Conservation (phyloP, 257 asterid species). For the Fraxinus anomala region DNA sequence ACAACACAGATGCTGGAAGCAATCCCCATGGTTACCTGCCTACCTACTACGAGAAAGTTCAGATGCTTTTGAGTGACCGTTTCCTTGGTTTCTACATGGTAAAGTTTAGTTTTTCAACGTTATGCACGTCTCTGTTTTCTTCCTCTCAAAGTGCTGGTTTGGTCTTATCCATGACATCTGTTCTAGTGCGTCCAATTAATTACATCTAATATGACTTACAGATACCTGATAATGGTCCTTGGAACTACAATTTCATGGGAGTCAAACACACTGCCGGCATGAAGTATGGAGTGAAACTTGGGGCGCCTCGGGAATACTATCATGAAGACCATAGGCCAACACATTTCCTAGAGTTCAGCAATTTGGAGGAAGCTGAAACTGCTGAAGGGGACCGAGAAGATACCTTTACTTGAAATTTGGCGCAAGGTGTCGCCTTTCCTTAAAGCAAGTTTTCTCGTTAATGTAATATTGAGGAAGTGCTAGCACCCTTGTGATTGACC, state of each 20-base stretch:
- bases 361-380: slow-evolving; percentile 89
- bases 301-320: slow-evolving; percentile 83
- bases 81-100: slow-evolving; percentile 88
- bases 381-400: slow-evolving; percentile 89
- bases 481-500: neutral
- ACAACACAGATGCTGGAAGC: slow-evolving; percentile 80
- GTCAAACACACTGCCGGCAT: slow-evolving; percentile 84
- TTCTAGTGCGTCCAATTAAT: too few relatives aligned
- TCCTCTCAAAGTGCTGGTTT: too few relatives aligned
- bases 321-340: slow-evolving; percentile 93
- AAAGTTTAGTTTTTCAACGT: too few relatives aligned
- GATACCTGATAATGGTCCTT: slow-evolving; percentile 51
- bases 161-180: too few relatives aligned
- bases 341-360: slow-evolving; percentile 92
- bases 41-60: slow-evolving; percentile 92
- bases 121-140: too few relatives aligned
- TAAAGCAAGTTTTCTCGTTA: neutral
- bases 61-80: slow-evolving; percentile 95
- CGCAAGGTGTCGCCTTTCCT: neutral
- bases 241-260: slow-evolving; percentile 98
- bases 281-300: slow-evolving; percentile 85
- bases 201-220: too few relatives aligned
- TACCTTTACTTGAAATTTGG: slow-evolving; percentile 50
- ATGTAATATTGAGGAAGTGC: neutral
- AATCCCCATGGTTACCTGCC: slow-evolving; percentile 96